Evolutionary conservation across 768 basidiomycete species (phyloP).

Genomic region (Phylloporus sp.): DNA sequence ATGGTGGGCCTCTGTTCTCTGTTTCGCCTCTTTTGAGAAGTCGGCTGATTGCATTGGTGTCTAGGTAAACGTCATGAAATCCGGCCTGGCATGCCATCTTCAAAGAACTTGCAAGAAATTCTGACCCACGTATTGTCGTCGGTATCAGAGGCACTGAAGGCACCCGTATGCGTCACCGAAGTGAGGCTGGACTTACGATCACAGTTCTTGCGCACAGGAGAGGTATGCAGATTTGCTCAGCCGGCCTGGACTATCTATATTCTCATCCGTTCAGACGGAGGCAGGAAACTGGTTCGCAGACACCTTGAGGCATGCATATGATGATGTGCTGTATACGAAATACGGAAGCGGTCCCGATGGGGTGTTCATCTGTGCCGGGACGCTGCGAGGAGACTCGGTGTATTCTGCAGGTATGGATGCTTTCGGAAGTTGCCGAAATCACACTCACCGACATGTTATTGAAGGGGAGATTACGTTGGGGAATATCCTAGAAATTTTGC

Average conservation of each 20-base stretch:
- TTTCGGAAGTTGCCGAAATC: not conserved
- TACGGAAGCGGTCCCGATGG: constrained; percentile 66
- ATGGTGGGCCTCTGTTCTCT: constrained; percentile 38
- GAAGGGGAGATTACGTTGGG: constrained; percentile 73
- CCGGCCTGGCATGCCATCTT: constrained; percentile 52
- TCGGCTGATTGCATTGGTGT: not conserved
- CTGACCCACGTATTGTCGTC: constrained; percentile 59
- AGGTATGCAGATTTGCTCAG: constrained; percentile 38
- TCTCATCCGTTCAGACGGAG: constrained; percentile 43
- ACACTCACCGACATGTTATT: not conserved
- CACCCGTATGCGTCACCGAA: constrained; percentile 67
- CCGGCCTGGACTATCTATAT: not conserved
- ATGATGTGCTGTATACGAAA: constrained; percentile 56
- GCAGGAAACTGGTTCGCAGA: constrained; percentile 82
- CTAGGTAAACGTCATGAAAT: constrained; percentile 63
- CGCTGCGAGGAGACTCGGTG: constrained; percentile 75
- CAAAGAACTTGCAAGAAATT: constrained; percentile 49
- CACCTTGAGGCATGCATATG: constrained; percentile 75
- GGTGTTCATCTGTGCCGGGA: constrained; percentile 80
- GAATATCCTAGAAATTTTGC: constrained; percentile 82
- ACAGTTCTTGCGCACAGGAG: constrained; percentile 61
- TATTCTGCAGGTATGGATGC: constrained; percentile 66
- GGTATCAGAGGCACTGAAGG: constrained; percentile 63
- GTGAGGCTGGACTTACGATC: constrained; percentile 74
- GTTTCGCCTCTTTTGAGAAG: not conserved